A percentile compares a stretch with the other conserved stretches of the same genome.
These are phyloP conservation scores for Falciphora oryzae DNA, from an alignment of 2,329 filamentous ascomycete species.

Conservation along the genomic window DNA sequence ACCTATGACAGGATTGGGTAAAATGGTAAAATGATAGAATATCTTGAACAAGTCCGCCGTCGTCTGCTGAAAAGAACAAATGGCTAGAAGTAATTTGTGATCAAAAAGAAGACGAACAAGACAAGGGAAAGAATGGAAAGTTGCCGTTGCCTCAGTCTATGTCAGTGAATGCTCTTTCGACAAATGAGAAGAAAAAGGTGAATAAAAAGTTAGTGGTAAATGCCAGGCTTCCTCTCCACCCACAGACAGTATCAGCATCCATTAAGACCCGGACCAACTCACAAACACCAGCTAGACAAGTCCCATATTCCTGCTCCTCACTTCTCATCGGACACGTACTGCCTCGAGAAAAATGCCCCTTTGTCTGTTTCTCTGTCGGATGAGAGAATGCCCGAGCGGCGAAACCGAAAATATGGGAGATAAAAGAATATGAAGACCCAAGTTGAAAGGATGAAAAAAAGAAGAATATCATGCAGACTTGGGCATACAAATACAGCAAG, in stretches of 20 bases:
- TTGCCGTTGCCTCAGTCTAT: not conserved
- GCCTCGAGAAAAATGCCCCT: too few relatives aligned
- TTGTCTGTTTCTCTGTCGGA: too few relatives aligned
- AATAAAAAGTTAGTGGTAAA: not conserved
- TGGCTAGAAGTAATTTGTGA: not conserved
- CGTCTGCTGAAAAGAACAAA: not conserved
- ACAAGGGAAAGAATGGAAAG: not conserved
- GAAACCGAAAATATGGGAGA: too few relatives aligned
- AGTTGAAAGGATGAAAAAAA: not conserved
- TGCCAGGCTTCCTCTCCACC: not conserved
- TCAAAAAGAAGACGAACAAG: not conserved
- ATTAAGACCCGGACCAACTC: not conserved
- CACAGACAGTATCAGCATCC: not conserved
- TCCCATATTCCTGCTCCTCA: not conserved
- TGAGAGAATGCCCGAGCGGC: too few relatives aligned
- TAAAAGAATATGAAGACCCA: not conserved
- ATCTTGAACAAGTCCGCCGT: too few relatives aligned
- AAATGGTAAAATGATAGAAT: too few relatives aligned
- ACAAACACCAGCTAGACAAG: not conserved
- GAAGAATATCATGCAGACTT: not conserved
- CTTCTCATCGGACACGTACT: too few relatives aligned
- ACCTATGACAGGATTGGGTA: too few relatives aligned
- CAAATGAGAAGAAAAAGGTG: not conserved
- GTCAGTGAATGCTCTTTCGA: not conserved
- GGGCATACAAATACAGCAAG: conserved; percentile 1